Conservation (phyloP, 1,284 basidiomycete genomes). For the Uromyces viciae-fabae region DNA sequence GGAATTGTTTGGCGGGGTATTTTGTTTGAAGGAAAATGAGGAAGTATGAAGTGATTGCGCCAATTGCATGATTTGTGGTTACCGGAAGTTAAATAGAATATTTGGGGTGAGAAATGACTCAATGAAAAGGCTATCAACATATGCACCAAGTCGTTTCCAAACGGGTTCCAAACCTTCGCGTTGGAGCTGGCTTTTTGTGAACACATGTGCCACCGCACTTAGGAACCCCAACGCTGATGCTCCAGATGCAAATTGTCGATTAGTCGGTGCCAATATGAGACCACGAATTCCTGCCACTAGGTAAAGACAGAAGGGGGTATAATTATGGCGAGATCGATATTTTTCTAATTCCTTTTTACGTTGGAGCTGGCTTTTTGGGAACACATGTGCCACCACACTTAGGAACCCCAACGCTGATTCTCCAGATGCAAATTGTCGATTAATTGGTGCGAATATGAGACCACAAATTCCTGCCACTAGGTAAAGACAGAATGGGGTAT, state of each 20-base stretch:
- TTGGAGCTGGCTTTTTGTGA: background rate
- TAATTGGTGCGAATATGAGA: background rate
- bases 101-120: conserved; percentile 4
- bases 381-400: background rate
- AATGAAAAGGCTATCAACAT: background rate
- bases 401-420: background rate
- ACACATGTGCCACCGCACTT: background rate
- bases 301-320: too few species aligned
- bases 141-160: background rate
- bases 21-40: background rate
- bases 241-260: background rate
- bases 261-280: background rate
- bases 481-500: background rate
- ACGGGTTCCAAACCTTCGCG: background rate
- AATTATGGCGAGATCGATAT: background rate
- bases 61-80: background rate
- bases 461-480: background rate
- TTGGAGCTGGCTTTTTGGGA: background rate
- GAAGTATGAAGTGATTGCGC: conserved; percentile 2
- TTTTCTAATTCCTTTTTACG: background rate
- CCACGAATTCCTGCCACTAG: background rate
- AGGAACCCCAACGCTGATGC: background rate
- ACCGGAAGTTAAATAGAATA: background rate
- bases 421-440: background rate
- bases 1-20: background rate